Evolutionary conservation across 2,329 filamentous ascomycete genomes (phyloP).

Genomic region (Tympanopsis confertula): DNA sequence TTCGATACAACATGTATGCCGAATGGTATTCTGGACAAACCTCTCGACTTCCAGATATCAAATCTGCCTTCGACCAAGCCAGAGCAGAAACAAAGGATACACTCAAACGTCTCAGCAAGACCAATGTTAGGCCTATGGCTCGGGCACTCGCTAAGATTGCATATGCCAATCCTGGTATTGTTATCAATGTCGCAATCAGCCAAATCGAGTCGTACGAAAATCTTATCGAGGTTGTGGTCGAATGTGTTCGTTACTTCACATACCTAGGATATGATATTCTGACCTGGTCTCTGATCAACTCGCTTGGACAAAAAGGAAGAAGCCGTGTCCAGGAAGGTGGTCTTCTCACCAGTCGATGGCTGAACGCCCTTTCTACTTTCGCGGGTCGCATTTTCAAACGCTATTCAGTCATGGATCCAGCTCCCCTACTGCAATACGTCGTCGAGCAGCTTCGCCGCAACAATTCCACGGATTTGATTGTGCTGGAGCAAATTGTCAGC

Average conservation of each 20-base stretch:
- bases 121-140: constrained; percentile 77
- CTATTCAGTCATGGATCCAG: constrained; percentile 72
- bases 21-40: constrained; percentile 81
- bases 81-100: constrained; percentile 71
- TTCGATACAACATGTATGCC: constrained; percentile 78
- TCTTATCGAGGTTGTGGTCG: constrained; percentile 85
- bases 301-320: constrained; percentile 46
- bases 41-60: constrained; percentile 67
- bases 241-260: constrained; percentile 89
- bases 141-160: constrained; percentile 85
- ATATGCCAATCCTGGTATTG: constrained; percentile 77
- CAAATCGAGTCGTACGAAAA: constrained; percentile 94
- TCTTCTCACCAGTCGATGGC: constrained; percentile 76
- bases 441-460: constrained; percentile 70
- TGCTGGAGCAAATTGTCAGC: constrained; percentile 78
- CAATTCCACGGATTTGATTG: constrained; percentile 81
- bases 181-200: constrained; percentile 77
- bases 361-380: constrained; percentile 81
- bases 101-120: constrained; percentile 79
- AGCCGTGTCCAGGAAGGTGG: constrained; percentile 52
- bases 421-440: constrained; percentile 81
- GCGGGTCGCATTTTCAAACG: constrained; percentile 80
- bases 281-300: constrained; percentile 81
- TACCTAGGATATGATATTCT: constrained; percentile 85
- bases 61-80: constrained; percentile 65